A percentile compares a stretch with the other conserved stretches of the same genome.
These are phyloP conservation scores for Sisymbrium irio DNA, from an alignment of 345 rosid genomes.

Conservation along the genomic window DNA sequence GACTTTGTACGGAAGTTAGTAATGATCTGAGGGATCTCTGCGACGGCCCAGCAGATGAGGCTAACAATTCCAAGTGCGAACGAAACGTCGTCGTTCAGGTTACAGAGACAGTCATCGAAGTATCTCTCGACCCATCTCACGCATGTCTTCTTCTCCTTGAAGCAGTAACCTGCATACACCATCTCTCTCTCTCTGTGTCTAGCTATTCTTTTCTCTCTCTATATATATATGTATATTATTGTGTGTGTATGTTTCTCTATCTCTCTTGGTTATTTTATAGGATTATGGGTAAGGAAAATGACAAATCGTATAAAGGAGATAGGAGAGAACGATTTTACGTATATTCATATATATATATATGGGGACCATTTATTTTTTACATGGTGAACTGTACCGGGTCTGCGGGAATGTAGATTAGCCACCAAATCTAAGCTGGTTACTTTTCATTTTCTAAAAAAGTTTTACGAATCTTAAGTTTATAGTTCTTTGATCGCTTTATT, in stretches of 20 bases:
- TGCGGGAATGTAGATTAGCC: neutral
- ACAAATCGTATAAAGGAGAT: conserved; percentile 25
- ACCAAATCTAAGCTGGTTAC: neutral
- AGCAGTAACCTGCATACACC: conserved; percentile 54
- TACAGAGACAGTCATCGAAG: conserved; percentile 88
- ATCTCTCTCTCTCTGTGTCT: conserved; percentile 22
- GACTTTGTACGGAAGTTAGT: conserved; percentile 90
- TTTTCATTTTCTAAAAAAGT: neutral
- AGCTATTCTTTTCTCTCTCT: conserved; percentile 8
- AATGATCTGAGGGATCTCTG: conserved; percentile 91
- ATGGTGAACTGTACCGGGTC: neutral
- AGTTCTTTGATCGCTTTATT: neutral
- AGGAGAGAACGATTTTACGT: conserved; percentile 9
- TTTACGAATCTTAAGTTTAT: neutral
- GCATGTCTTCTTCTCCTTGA: conserved; percentile 60
- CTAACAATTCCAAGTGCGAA: conserved; percentile 69
- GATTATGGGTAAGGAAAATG: conserved; percentile 20
- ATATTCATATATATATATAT: neutral
- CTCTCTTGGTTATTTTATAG: conserved; percentile 25
- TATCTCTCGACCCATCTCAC: conserved; percentile 68
- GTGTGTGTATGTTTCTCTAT: neutral
- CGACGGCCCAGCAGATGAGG: conserved; percentile 81
- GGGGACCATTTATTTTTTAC: conserved; percentile 20
- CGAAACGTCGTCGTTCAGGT: conserved; percentile 62
- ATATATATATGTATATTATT: neutral